phyloP scores from a whole-genome alignment of 2,329 filamentous ascomycete genomes.

The Pseudocercospora macadamiae region DNA sequence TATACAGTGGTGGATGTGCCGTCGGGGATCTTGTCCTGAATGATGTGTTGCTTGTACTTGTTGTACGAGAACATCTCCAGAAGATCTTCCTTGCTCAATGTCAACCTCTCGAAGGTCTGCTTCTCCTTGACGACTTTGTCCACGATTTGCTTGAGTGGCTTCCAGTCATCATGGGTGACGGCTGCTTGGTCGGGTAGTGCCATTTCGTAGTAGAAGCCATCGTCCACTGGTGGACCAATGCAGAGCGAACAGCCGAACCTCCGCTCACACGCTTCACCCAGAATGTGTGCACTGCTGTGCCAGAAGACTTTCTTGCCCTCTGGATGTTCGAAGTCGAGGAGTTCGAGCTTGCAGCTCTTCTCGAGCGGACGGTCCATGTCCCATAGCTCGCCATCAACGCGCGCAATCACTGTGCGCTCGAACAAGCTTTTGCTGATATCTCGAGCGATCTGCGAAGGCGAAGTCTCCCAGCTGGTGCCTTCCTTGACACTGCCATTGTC shows the following conservation, averaged over 20 bases:
- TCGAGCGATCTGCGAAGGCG: constrained; percentile 75
- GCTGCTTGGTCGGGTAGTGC: constrained; percentile 71
- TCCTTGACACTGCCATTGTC: constrained; percentile 70
- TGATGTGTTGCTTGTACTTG: constrained; percentile 98
- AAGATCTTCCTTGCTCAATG: constrained; percentile 86
- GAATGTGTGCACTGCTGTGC: constrained; percentile 93
- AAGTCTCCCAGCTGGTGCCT: constrained; percentile 89
- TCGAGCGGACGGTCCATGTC: constrained; percentile 90
- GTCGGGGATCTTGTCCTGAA: constrained; percentile 86
- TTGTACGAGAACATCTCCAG: constrained; percentile 97
- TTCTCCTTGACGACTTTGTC: constrained; percentile 91
- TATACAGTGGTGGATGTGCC: constrained; percentile 93
- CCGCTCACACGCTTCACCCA: constrained; percentile 92
- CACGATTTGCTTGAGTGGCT: constrained; percentile 79
- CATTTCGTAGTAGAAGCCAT: constrained; percentile 99
- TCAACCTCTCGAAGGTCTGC: constrained; percentile 88
- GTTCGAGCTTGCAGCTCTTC: constrained; percentile 79
- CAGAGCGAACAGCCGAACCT: constrained; percentile 90
- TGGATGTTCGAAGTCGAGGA: constrained; percentile 77
- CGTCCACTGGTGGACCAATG: constrained; percentile 87
- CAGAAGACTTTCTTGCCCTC: constrained; percentile 94
- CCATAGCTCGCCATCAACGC: constrained; percentile 85
- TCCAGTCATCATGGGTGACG: constrained; percentile 78
- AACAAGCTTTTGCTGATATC: constrained; percentile 82
- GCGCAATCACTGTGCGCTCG: constrained; percentile 84